Base-by-base conservation (phyloP, 176 grass and related monocot genomes). In the Themeda triandra region DNA sequence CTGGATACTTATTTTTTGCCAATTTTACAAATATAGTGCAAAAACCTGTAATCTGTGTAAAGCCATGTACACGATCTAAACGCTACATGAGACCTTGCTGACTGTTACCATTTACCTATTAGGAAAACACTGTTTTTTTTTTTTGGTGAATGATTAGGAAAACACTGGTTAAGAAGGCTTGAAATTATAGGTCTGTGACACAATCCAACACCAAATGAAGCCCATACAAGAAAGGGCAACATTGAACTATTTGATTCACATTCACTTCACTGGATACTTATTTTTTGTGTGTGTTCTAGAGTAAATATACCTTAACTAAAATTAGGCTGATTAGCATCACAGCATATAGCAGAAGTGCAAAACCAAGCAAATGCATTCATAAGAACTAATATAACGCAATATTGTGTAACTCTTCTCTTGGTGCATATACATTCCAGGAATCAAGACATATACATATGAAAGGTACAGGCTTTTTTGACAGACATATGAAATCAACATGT, bases 281-380 rank as follows among this genome's bases (percentile, higher is more conserved):
- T 33, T 33, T 37, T 75, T 4, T 56, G 18, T 8, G 49, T 21
- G 12, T 51, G 48, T 51, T 53, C 17, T 65, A 48, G 21, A 39
- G 31, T 72, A 73, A n/a, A 24, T 31, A 67, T 87, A 19, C 13
- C 25, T 42, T 25, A 75, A 81, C 21, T 27, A 68, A 63, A 86
- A 73, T 2, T 1, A 66, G 32, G 13, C 18, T 66, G 13, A 72
- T 1, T 75, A 58, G 62, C 39, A 21, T 12, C 19, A 60, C 33
- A 14, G 1, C 4, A 23, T 75, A 74, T 19, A 81, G 40, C 5
- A 76, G 24, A 68, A 75, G 33, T 40, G 30, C 25, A 76, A 31
- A 59, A 75, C 27, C 4, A 69, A 60, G 27, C 2, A 68, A 82
- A 69, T 76, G 71, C 23, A 76, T 59, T 24, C 63, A 76, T 68